Evolutionary conservation across 345 rosid genomes (phyloP).

Genomic region (Gossypium turneri): DNA sequence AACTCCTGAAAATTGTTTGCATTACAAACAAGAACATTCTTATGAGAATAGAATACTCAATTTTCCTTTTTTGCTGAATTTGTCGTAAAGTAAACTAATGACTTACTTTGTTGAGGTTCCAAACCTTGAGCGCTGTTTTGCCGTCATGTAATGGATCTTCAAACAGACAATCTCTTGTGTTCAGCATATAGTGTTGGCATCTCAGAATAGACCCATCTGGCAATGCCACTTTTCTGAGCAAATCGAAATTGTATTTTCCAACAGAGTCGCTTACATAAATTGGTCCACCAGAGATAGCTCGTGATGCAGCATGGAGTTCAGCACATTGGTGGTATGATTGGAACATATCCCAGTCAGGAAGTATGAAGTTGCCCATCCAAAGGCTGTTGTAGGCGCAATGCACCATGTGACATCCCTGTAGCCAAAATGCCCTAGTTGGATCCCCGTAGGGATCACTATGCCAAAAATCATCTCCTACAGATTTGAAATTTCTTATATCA

Average conservation of each 20-base stretch:
- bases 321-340: conserved; percentile 91
- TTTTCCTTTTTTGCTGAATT: too few species aligned
- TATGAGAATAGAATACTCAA: not conserved
- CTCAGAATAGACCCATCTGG: conserved; percentile 72
- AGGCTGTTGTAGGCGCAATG: conserved; percentile 91
- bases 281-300: conserved; percentile 82
- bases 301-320: conserved; percentile 88
- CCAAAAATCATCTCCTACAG: conserved; percentile 88
- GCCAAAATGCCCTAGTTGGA: conserved; percentile 82
- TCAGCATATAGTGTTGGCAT: conserved; percentile 75
- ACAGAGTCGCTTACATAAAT: conserved; percentile 72
- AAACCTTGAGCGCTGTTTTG: conserved; percentile 86
- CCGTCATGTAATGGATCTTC: conserved; percentile 89
- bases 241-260: conserved; percentile 66
- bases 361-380: conserved; percentile 97
- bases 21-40: conserved; percentile 16
- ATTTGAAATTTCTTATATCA: too few species aligned
- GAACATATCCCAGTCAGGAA: conserved; percentile 98
- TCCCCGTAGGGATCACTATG: conserved; percentile 88
- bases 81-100: too few species aligned
- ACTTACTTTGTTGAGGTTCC: conserved; percentile 85
- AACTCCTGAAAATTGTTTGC: conserved; percentile 74
- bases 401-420: conserved; percentile 95
- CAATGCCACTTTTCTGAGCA: conserved; percentile 59
- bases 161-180: conserved; percentile 76